phyloP scores from a whole-genome alignment of 257 asterid genomes.

The Henckelia pumila region DNA sequence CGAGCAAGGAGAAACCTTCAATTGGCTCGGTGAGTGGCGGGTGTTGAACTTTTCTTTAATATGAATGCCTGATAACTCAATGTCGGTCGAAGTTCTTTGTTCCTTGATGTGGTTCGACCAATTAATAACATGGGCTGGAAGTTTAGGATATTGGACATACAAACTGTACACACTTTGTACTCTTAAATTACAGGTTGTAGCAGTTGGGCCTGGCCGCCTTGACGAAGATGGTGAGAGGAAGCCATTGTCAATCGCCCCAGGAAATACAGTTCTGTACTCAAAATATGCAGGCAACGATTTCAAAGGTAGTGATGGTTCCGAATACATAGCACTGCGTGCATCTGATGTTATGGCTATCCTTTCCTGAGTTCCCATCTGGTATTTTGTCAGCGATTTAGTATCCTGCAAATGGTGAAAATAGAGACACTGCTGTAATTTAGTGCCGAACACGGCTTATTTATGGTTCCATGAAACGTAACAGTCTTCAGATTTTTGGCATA shows the following conservation, averaged over 20 bases:
- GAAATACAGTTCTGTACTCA: constrained; percentile 78
- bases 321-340: constrained; percentile 67
- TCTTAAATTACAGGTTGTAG: constrained; percentile 54
- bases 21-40: constrained; percentile 64
- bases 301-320: constrained; percentile 72
- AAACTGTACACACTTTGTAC: background rate
- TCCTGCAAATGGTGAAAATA: constrained; percentile 12
- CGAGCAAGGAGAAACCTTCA: constrained; percentile 90
- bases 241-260: constrained; percentile 58
- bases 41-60: background rate
- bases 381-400: background rate
- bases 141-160: background rate
- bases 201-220: constrained; percentile 84
- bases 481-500: background rate
- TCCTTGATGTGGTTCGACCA: background rate
- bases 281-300: constrained; percentile 90
- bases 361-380: constrained; percentile 24
- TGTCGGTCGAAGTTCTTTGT: background rate
- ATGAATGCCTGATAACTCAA: background rate
- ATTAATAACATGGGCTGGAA: background rate
- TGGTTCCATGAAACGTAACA: constrained; percentile 18
- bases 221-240: constrained; percentile 87
- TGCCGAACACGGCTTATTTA: constrained; percentile 11
- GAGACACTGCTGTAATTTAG: constrained; percentile 25
- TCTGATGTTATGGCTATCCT: constrained; percentile 84